Evolutionary conservation across 352 stramenopile species (phyloP).

Genomic region (Globisporangium okanoganense): DNA sequence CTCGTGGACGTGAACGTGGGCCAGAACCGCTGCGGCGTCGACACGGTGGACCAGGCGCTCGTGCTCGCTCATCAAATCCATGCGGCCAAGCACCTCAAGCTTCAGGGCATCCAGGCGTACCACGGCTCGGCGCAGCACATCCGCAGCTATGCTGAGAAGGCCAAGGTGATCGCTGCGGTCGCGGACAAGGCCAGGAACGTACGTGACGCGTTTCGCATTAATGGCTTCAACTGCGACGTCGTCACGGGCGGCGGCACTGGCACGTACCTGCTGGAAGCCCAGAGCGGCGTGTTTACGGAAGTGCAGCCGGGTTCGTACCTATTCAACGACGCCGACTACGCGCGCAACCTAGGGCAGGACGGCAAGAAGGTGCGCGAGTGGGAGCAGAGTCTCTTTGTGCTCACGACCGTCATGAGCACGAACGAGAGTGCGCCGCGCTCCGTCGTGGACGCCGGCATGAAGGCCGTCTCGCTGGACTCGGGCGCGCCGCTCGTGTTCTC

Average conservation of each 20-base stretch:
- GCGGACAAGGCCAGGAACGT: slow-evolving; percentile 34
- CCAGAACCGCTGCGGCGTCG: slow-evolving; percentile 68
- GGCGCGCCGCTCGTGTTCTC: slow-evolving; percentile 50
- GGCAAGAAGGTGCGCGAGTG: slow-evolving; percentile 40
- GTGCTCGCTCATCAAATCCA: slow-evolving; percentile 36
- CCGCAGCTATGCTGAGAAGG: slow-evolving; percentile 48
- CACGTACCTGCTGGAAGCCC: slow-evolving; percentile 58
- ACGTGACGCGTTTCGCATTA: slow-evolving; percentile 28
- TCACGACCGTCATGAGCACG: slow-evolving; percentile 67
- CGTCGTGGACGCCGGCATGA: slow-evolving; percentile 73
- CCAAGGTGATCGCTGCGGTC: slow-evolving; percentile 36
- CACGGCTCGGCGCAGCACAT: slow-evolving; percentile 75
- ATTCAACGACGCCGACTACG: slow-evolving; percentile 78
- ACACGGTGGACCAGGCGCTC: slow-evolving; percentile 40
- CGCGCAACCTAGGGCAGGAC: slow-evolving; percentile 40
- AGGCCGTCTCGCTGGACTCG: slow-evolving; percentile 66
- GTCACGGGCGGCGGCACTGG: slow-evolving; percentile 70
- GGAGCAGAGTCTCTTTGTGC: slow-evolving; percentile 63
- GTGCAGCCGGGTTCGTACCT: slow-evolving; percentile 76
- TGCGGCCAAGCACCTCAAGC: slow-evolving; percentile 17
- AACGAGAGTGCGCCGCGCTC: slow-evolving; percentile 36
- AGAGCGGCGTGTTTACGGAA: slow-evolving; percentile 64
- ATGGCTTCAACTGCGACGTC: slow-evolving; percentile 43
- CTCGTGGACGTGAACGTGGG: slow-evolving; percentile 77
- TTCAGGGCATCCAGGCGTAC: slow-evolving; percentile 68